Evolutionary conservation across 225 moss, liverwort and hornwort species (phyloP).

Genomic region (Climacium dendroides): DNA sequence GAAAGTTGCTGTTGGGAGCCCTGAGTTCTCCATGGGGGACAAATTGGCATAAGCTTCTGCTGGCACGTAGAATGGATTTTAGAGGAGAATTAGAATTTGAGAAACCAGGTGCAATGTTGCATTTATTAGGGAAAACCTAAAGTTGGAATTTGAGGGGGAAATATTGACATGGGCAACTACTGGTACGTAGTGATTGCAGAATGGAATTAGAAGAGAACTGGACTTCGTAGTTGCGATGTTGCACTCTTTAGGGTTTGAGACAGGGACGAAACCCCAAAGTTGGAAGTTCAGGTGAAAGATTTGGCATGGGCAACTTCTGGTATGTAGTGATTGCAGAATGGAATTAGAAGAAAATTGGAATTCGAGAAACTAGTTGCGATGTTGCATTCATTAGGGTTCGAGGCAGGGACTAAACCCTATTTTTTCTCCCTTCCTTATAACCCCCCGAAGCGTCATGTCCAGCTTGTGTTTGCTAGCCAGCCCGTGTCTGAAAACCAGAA

Average conservation of each 20-base stretch:
- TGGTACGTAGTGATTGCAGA: background rate
- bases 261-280: background rate
- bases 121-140: background rate
- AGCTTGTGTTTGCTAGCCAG: background rate
- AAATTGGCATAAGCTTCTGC: background rate
- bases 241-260: background rate
- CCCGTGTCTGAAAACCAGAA: background rate
- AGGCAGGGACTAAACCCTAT: background rate
- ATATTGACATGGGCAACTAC: background rate
- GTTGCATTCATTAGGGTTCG: slow-evolving; percentile 5
- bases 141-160: background rate
- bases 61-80: background rate
- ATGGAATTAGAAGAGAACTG: background rate
- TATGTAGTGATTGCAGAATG: background rate
- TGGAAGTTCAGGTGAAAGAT: background rate
- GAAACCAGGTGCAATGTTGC: background rate
- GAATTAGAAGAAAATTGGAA: background rate
- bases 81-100: background rate
- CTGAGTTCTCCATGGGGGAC: background rate
- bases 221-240: background rate
- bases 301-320: background rate
- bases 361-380: background rate
- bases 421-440: background rate
- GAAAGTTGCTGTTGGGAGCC: background rate
- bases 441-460: background rate